Evolutionary conservation across 345 rosid genomes (phyloP), one percentile per base, ranked within the genome.

Genomic region (Reutealis trisperma): DNA sequence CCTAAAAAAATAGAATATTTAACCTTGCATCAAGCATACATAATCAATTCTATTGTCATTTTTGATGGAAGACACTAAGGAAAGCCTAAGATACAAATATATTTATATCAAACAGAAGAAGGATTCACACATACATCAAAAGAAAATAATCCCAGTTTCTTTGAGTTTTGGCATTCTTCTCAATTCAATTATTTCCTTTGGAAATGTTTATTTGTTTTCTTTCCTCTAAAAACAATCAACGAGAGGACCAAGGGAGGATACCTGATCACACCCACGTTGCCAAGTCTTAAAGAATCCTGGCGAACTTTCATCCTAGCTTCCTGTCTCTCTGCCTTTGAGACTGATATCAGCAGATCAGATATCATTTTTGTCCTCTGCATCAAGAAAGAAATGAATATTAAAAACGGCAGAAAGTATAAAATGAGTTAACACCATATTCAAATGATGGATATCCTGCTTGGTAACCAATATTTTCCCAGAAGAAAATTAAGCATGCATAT

Each of bases 181-280:
- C 42, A 27, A 10, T 37, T 25, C 47, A 37, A 3, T 57, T 37
- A 32, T 57, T 34, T 52, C 42, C 25, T 37, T 57, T 14, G 15
- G 10, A 42, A 14, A 6, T 21, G 19, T 34, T 52, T n/a, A 30
- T 34, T 15, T 19, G n/a, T 24, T 32, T 27, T 44, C 37, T 77
- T 49, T 30, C 6, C 47, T 63, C 27, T n/a, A 49, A 70, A 5
- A 37, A 63, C 52, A 59, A 42, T 34, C 72, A 71, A 8, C 21
- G 30, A 15, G 19, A 1, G 66, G 24, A 52, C 45, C 27, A 72
- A 59, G 69, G 52, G 25, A 30, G 18, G 49, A 60, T 84, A 96
- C 99, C 99, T 96, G 81, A 94, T 92, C 65, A 94, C 92, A 59
- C 98, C 99, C 76, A 96, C 97, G 84, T 88, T 96, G 82, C 99